Conservation (phyloP, 1,284 basidiomycete species). For the Irpex lacteus region DNA sequence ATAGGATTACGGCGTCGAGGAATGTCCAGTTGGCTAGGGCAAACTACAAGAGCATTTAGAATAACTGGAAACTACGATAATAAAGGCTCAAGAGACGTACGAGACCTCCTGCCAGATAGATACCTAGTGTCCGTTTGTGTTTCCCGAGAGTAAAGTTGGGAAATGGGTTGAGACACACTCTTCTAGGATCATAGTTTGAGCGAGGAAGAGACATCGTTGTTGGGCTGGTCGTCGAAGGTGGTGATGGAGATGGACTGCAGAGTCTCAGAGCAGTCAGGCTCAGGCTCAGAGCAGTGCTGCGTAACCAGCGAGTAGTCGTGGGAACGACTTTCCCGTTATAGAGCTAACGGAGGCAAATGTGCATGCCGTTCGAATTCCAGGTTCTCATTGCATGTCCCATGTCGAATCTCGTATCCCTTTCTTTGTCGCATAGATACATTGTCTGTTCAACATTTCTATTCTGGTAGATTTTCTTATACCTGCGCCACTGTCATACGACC, state of each 20-base stretch:
- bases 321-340: background rate
- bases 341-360: background rate
- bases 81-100: constrained; percentile 46
- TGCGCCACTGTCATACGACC: no score
- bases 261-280: background rate
- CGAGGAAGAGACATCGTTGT: constrained; percentile 61
- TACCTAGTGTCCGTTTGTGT: constrained; percentile 79
- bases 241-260: background rate
- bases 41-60: constrained; percentile 53
- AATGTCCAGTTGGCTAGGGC: constrained; percentile 95
- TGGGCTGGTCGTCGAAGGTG: background rate
- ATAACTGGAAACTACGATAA: no score
- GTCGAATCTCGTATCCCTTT: no score
- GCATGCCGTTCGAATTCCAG: no score
- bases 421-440: no score
- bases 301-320: background rate
- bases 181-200: constrained; percentile 83
- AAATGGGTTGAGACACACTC: constrained; percentile 79
- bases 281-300: background rate
- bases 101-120: constrained; percentile 89
- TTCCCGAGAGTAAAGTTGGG: constrained; percentile 61
- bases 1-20: constrained; percentile 90
- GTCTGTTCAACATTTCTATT: no score
- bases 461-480: no score
- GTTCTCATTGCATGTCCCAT: no score